These are phyloP conservation scores for Brettanomyces custersianus DNA, from an alignment of 805 yeast genomes.

Conservation along the genomic window DNA sequence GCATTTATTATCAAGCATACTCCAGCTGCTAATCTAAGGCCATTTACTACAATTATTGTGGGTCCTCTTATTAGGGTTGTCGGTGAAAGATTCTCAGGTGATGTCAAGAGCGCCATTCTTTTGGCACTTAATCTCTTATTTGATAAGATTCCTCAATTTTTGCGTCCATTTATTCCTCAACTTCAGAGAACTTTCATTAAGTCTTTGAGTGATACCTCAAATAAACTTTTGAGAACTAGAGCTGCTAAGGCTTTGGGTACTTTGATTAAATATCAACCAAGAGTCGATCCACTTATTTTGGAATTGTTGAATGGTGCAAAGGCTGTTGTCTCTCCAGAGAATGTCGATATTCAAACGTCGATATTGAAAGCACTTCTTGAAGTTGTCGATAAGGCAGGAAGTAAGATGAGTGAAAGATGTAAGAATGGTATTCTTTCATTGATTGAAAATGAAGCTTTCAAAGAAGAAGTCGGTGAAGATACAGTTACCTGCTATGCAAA, in stretches of 20 bases:
- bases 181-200: constrained; percentile 94
- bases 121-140: constrained; percentile 74
- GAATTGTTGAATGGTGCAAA: constrained; percentile 76
- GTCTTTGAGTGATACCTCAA: constrained; percentile 70
- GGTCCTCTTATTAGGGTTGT: constrained; percentile 97
- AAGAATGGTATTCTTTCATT: constrained; percentile 59
- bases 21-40: constrained; percentile 71
- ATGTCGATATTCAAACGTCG: constrained; percentile 69
- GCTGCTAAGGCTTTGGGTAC: constrained; percentile 90
- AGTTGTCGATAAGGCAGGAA: constrained; percentile 73
- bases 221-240: constrained; percentile 64
- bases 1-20: constrained; percentile 82
- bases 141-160: constrained; percentile 76
- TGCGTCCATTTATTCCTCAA: constrained; percentile 95
- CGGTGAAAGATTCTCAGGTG: constrained; percentile 89
- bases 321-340: constrained; percentile 34
- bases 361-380: constrained; percentile 80
- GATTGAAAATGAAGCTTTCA: constrained; percentile 59
- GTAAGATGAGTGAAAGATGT: constrained; percentile 65
- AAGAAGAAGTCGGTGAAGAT: constrained; percentile 32
- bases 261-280: constrained; percentile 79
- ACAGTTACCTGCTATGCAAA: constrained; percentile 72
- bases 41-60: constrained; percentile 86
- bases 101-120: constrained; percentile 90
- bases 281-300: constrained; percentile 85